Evolutionary conservation across 768 basidiomycete genomes (phyloP).

Genomic region (Tylopilus rubrobrunneus): DNA sequence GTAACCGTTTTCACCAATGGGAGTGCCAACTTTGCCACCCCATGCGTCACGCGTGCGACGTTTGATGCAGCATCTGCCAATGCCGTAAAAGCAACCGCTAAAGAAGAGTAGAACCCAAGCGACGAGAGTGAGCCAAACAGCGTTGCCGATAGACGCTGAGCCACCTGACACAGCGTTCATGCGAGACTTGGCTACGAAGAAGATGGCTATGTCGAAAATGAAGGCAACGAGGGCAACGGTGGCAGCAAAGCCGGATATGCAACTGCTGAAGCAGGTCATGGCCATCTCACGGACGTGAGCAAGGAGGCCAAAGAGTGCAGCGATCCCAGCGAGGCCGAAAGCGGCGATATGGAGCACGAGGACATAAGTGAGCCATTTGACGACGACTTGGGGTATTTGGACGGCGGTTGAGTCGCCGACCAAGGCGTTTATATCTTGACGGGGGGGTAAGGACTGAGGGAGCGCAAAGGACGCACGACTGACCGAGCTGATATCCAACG

Average conservation of each 20-base stretch:
- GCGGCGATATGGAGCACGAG: conserved; percentile 91
- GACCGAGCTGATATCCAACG: conserved; percentile 87
- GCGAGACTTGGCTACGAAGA: conserved; percentile 83
- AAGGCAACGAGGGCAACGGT: conserved; percentile 79
- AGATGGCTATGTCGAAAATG: conserved; percentile 88
- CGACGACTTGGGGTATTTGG: conserved; percentile 74
- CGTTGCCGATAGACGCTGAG: conserved; percentile 77
- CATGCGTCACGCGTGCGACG: conserved; percentile 45
- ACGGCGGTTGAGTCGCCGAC: conserved; percentile 64
- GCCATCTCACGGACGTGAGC: conserved; percentile 86
- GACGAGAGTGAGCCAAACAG: conserved; percentile 86
- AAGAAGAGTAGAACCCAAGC: conserved; percentile 87
- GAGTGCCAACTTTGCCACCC: conserved; percentile 32
- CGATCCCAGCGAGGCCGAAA: conserved; percentile 63
- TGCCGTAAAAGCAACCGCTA: conserved; percentile 80
- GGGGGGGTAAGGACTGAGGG: conserved; percentile 6
- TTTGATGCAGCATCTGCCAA: conserved; percentile 82
- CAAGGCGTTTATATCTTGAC: conserved; percentile 73
- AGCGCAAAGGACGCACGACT: conserved; percentile 27
- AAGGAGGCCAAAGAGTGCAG: conserved; percentile 79
- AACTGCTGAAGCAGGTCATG: conserved; percentile 80
- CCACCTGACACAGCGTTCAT: conserved; percentile 75
- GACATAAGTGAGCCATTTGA: conserved; percentile 95
- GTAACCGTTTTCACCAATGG: conserved; percentile 33
- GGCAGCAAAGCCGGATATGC: conserved; percentile 78